phyloP scores from a whole-genome alignment of 768 basidiomycete species.

The Infundibulicybe gibba region DNA sequence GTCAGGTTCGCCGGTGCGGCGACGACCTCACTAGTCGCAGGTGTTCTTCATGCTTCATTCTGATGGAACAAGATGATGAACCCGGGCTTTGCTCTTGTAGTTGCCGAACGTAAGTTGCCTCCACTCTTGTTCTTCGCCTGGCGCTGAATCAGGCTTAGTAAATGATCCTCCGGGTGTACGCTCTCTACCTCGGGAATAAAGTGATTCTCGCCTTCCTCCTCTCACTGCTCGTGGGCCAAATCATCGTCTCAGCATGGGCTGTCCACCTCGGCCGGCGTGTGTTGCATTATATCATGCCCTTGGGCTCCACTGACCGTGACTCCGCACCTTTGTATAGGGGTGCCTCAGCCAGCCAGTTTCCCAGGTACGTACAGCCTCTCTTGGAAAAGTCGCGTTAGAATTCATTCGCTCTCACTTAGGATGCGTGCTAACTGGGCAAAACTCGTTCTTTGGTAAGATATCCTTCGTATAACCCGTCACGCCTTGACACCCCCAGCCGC shows the following conservation, averaged over 20 bases:
- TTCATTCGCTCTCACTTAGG: constrained; percentile 1
- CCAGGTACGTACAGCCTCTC: too few relatives aligned
- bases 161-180: constrained; percentile 20
- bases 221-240: constrained; percentile 11
- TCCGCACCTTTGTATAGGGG: too few relatives aligned
- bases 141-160: constrained; percentile 4
- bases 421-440: constrained; percentile 17
- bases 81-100: too few relatives aligned
- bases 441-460: constrained; percentile 12
- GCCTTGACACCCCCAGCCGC: constrained; percentile 7
- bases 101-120: too few relatives aligned
- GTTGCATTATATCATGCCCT: constrained; percentile 2
- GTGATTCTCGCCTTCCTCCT: constrained; percentile 13
- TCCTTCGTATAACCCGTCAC: not conserved
- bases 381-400: not conserved
- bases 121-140: too few relatives aligned
- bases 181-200: constrained; percentile 16
- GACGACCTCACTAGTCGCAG: constrained; percentile 16
- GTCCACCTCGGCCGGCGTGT: constrained; percentile 17
- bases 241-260: constrained; percentile 11
- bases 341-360: too few relatives aligned
- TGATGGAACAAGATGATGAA: too few relatives aligned
- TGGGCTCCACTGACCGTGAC: not conserved
- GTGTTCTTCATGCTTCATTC: not conserved
- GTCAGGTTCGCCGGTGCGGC: constrained; percentile 18